A percentile compares a stretch with the other conserved stretches of the same genome.
phyloP scores from a whole-genome alignment of 495 filamentous ascomycete genomes.

The Podospora pseudocomata region DNA sequence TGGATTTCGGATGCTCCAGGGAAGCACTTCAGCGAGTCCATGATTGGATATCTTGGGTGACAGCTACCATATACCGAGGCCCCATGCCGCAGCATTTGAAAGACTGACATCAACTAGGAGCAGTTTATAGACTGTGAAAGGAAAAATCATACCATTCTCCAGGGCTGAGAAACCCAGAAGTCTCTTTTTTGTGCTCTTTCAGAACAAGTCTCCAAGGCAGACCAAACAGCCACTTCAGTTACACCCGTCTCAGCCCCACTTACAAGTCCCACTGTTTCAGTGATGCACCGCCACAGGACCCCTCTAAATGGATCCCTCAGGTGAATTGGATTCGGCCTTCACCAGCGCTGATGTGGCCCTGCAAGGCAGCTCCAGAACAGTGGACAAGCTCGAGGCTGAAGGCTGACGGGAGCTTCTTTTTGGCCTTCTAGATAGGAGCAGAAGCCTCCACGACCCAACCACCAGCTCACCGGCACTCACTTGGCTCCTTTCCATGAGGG shows the following conservation, averaged over 20 bases:
- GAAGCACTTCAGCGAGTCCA: not conserved
- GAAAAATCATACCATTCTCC: not conserved
- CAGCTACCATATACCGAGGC: not conserved
- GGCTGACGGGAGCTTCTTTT: slow-evolving; percentile 5
- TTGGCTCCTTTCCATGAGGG: not conserved
- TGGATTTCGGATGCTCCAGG: not conserved
- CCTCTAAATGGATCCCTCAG: not conserved
- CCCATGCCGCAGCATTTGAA: not conserved
- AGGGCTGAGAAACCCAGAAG: not conserved
- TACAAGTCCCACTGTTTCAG: not conserved
- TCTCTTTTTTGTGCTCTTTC: not conserved
- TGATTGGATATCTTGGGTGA: not conserved
- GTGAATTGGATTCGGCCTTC: slow-evolving; percentile 2
- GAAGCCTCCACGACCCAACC: not conserved
- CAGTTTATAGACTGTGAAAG: not conserved
- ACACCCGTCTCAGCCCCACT: not conserved
- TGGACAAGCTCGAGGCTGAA: slow-evolving; percentile 1
- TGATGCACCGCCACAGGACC: not conserved
- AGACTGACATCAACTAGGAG: not conserved
- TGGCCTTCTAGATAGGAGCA: slow-evolving; percentile 1
- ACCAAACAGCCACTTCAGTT: not conserved
- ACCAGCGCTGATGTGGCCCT: slow-evolving; percentile 1
- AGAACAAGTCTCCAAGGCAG: not conserved
- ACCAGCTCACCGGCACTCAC: not conserved
- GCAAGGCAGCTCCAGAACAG: not conserved